Percentiles rank a stretch among this genome's conserved stretches.
Conservation (phyloP, 768 basidiomycete species). For the Podaxis sp. region DNA sequence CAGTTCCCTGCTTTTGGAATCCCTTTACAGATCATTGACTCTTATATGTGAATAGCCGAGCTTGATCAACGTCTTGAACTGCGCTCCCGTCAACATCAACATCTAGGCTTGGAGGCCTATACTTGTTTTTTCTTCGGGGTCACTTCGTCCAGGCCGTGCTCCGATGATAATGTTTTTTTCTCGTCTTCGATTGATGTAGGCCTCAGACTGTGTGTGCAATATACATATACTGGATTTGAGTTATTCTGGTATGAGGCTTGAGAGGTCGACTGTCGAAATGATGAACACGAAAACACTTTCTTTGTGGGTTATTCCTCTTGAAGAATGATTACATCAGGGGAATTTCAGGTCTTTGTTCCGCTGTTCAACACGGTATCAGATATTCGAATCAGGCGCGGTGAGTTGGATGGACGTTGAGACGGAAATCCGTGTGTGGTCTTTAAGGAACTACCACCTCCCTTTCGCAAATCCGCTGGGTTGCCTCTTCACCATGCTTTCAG, state of each 20-base stretch:
- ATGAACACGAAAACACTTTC: too few species aligned
- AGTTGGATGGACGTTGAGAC: neutral
- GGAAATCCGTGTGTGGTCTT: neutral
- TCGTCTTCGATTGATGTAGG: neutral
- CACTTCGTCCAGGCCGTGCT: neutral
- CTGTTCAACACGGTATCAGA: neutral
- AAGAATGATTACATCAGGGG: neutral
- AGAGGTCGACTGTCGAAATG: neutral
- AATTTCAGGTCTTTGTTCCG: neutral
- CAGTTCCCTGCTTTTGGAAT: too few species aligned
- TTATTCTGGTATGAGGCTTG: neutral
- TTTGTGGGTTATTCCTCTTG: neutral
- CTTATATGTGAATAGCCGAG: neutral
- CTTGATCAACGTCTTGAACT: slow-evolving; percentile 8
- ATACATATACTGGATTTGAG: slow-evolving; percentile 17
- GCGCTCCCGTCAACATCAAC: slow-evolving; percentile 8
- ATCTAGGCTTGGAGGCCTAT: neutral
- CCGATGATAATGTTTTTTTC: neutral
- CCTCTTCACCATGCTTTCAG: neutral
- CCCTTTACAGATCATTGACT: neutral
- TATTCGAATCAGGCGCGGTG: neutral
- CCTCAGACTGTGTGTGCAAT: slow-evolving; percentile 15
- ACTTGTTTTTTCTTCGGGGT: neutral
- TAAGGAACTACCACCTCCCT: neutral
- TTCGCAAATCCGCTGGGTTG: neutral